These are phyloP conservation scores for Rusavskia elegans DNA, from an alignment of 495 filamentous ascomycete species.

Conservation along the genomic window DNA sequence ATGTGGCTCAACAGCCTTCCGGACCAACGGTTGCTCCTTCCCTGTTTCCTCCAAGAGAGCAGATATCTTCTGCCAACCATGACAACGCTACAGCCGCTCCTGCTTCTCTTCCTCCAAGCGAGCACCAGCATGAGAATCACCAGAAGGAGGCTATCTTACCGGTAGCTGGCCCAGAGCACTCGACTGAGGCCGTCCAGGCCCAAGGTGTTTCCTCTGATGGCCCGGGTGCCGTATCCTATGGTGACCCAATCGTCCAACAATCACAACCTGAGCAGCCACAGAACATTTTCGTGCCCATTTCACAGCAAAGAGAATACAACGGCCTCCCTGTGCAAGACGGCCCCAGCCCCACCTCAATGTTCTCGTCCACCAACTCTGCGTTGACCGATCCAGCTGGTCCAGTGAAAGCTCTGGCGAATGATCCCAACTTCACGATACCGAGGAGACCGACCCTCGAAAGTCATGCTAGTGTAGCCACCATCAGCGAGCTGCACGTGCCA, in stretches of 20 bases:
- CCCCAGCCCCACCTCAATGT: neutral
- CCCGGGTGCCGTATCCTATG: constrained; percentile 2
- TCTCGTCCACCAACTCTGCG: constrained; percentile 2
- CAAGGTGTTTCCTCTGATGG: constrained; percentile 5
- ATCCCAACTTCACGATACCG: neutral
- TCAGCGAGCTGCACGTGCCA: constrained; percentile 12
- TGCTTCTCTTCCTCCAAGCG: neutral
- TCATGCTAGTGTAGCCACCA: constrained; percentile 5
- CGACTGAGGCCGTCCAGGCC: neutral
- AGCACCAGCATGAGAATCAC: too few relatives aligned
- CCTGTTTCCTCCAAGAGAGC: neutral
- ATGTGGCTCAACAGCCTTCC: neutral
- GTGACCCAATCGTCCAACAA: constrained; percentile 7
- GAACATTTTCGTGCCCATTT: neutral
- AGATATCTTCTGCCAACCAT: neutral
- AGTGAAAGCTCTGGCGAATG: constrained; percentile 5
- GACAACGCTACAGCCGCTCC: neutral
- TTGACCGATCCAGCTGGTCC: constrained; percentile 8
- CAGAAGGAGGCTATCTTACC: neutral
- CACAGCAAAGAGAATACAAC: constrained; percentile 1
- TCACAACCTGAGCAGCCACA: neutral
- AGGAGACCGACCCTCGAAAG: constrained; percentile 7
- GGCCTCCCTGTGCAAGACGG: neutral
- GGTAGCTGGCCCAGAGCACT: neutral
- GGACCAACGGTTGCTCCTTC: neutral